Conservation (phyloP, 208 protist species). For the Leishmania turanica region DNA sequence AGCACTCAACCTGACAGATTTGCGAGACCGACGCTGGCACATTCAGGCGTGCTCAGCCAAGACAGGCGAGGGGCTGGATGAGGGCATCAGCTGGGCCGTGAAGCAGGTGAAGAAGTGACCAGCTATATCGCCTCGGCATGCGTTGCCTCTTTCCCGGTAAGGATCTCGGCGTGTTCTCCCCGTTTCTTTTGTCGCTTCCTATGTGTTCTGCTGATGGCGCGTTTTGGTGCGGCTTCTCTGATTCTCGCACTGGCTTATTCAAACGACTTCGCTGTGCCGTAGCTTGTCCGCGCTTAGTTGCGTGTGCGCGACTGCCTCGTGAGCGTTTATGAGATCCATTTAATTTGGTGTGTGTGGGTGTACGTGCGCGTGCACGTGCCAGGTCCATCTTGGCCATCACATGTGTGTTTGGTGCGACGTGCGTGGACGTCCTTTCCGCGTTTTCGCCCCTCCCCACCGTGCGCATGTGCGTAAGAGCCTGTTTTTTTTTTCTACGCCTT, state of each 20-base stretch:
- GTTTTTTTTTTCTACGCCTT: not conserved
- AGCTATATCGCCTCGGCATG: not conserved
- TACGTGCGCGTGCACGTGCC: not conserved
- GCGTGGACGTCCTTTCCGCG: not conserved
- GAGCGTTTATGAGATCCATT: not conserved
- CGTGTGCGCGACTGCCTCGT: too few relatives aligned
- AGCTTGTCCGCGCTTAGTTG: not conserved
- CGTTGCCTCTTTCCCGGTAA: not conserved
- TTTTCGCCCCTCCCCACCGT: not conserved
- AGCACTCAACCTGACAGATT: conserved; percentile 69
- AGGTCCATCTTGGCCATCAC: not conserved
- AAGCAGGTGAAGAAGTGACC: conserved; percentile 56
- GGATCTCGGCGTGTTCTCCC: not conserved
- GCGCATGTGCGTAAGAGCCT: not conserved
- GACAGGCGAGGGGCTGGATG: conserved; percentile 89
- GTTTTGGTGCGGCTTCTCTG: not conserved
- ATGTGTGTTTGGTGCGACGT: not conserved
- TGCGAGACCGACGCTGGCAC: conserved; percentile 91
- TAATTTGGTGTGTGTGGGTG: not conserved
- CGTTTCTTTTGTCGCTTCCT: not conserved
- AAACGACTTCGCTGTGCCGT: too few relatives aligned
- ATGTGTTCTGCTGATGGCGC: not conserved
- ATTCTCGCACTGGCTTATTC: not conserved
- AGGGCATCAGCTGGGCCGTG: conserved; percentile 93
- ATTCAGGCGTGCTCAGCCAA: conserved; percentile 95